phyloP scores from a whole-genome alignment of 345 rosid species.

The Nasturtium officinale region DNA sequence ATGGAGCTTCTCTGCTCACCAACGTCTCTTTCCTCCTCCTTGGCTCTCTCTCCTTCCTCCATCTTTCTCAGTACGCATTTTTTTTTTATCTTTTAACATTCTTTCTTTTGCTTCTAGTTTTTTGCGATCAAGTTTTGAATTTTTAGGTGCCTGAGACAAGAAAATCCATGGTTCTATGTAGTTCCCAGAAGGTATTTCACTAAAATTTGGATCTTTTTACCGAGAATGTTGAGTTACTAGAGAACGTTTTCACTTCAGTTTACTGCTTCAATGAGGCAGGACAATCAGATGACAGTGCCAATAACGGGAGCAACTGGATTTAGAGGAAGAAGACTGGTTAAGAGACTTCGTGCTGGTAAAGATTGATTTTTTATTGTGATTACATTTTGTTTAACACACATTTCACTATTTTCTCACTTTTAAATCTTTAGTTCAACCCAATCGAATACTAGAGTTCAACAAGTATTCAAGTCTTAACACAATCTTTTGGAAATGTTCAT shows the following conservation, averaged over 20 bases:
- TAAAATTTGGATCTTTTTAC: neutral
- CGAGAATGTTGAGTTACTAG: neutral
- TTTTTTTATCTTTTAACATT: neutral
- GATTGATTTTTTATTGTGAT: neutral
- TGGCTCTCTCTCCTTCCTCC: conserved; percentile 51
- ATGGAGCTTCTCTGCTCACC: conserved; percentile 54
- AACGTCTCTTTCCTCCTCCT: conserved; percentile 60
- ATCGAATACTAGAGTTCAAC: neutral
- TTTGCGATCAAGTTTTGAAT: neutral
- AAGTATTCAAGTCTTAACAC: neutral
- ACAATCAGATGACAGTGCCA: conserved; percentile 71
- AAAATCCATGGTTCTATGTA: conserved; percentile 51
- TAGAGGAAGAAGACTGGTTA: conserved; percentile 81
- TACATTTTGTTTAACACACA: neutral
- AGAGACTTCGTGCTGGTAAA: conserved; percentile 75
- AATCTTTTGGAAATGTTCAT: neutral
- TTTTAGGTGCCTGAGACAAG: conserved; percentile 45
- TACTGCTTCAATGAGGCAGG: conserved; percentile 38
- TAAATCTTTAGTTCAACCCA: neutral
- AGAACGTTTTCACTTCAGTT: neutral
- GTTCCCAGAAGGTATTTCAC: conserved; percentile 55
- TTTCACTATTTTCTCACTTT: neutral
- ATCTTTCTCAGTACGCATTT: conserved; percentile 42
- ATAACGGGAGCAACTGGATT: conserved; percentile 96
- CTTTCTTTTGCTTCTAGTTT: neutral